Percentiles rank a stretch among this genome's conserved stretches.
phyloP scores from a whole-genome alignment of 495 filamentous ascomycete genomes.

The Penicillium cosmopolitanum region DNA sequence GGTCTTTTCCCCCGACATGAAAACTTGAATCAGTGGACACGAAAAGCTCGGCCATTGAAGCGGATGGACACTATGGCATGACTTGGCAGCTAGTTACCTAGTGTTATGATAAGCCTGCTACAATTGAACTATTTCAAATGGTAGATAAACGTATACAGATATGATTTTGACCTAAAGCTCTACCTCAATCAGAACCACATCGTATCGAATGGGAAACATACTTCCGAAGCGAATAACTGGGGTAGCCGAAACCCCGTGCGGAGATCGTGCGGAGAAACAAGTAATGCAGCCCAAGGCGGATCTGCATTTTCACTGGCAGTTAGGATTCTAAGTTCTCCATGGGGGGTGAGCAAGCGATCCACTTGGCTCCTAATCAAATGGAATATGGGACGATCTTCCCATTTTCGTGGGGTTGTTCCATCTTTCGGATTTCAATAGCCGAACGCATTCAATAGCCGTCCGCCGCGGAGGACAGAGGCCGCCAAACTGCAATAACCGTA shows the following conservation, averaged over 20 bases:
- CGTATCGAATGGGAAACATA: background rate
- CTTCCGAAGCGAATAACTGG: background rate
- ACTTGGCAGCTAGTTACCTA: background rate
- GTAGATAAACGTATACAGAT: background rate
- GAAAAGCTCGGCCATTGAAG: too few relatives aligned
- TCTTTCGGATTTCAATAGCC: conserved; percentile 23
- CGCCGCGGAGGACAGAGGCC: conserved; percentile 8
- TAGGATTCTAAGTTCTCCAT: background rate
- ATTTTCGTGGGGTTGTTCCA: background rate
- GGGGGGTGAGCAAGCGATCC: background rate
- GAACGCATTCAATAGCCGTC: conserved; percentile 21
- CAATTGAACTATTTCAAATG: background rate
- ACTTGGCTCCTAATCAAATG: background rate
- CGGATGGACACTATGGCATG: background rate
- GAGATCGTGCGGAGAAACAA: conserved; percentile 1
- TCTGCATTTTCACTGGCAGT: background rate
- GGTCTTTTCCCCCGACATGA: too few relatives aligned
- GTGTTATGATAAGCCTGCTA: too few relatives aligned
- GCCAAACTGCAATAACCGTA: background rate
- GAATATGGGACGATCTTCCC: background rate
- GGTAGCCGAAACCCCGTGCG: background rate
- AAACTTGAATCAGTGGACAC: too few relatives aligned
- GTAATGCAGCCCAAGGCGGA: background rate
- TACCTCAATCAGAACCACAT: background rate
- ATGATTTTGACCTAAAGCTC: background rate